Percentiles rank a stretch among this genome's conserved stretches.
Conservation (phyloP, 495 filamentous ascomycete species). For the Aspergillus taichungensis region DNA sequence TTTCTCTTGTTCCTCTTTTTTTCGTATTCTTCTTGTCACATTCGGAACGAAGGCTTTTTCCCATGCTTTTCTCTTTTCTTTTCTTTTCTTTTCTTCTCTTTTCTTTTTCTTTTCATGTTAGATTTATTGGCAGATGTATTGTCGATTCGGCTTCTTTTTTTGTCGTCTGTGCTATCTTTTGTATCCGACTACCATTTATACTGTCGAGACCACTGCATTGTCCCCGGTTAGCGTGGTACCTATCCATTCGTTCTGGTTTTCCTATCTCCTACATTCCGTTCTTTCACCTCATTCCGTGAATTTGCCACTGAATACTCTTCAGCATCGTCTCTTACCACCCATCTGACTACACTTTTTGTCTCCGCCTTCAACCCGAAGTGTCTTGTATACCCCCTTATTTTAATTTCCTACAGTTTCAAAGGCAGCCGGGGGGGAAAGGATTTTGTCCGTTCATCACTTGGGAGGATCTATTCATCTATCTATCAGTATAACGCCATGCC, state of each 20-base stretch:
- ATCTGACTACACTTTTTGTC: neutral
- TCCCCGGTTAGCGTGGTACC: no score
- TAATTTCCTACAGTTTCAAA: neutral
- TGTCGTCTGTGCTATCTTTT: conserved; percentile 6
- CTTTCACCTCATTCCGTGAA: neutral
- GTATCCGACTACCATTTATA: neutral
- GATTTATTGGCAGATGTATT: conserved; percentile 8
- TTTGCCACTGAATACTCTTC: neutral
- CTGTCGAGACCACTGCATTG: no score
- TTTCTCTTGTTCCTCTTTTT: conserved; percentile 4
- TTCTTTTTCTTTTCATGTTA: conserved; percentile 7
- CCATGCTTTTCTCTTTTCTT: conserved; percentile 7
- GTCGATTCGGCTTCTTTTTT: conserved; percentile 7
- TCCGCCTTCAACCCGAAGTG: neutral
- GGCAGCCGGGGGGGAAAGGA: no score
- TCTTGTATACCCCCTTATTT: neutral
- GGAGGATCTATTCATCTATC: no score
- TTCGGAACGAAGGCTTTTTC: conserved; percentile 1
- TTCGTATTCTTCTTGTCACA: conserved; percentile 1
- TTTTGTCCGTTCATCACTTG: no score
- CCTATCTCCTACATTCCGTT: conserved; percentile 1
- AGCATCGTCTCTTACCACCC: neutral
- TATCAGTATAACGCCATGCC: no score
- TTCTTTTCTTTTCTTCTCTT: conserved; percentile 8
- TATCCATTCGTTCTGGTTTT: neutral